Percentiles rank a stretch among this genome's conserved stretches.
phyloP scores from a whole-genome alignment of 1,284 basidiomycete genomes.

The Tilletia horrida region DNA sequence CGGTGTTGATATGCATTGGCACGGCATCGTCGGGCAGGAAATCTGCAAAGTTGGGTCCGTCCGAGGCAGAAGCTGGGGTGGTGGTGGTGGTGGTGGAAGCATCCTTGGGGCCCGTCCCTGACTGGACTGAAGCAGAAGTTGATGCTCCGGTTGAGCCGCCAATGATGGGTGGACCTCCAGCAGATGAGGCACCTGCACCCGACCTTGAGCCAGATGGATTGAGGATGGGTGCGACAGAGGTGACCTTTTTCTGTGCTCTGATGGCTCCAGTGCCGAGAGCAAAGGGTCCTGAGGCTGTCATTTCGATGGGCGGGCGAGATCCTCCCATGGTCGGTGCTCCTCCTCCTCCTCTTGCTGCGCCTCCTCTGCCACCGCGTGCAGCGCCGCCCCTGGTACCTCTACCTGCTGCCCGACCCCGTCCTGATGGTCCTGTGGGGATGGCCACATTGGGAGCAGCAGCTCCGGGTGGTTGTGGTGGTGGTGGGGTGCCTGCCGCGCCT shows the following conservation, averaged over 20 bases:
- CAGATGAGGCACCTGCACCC: slow-evolving; percentile 44
- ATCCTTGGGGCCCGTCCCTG: too few species aligned
- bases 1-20: neutral
- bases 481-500: neutral
- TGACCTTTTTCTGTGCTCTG: neutral
- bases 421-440: neutral
- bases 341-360: slow-evolving; percentile 32
- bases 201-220: slow-evolving; percentile 59
- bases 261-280: slow-evolving; percentile 70
- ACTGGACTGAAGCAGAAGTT: too few species aligned
- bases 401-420: slow-evolving; percentile 18
- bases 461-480: neutral
- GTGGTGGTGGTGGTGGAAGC: too few species aligned
- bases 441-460: neutral
- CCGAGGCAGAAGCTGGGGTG: too few species aligned
- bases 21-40: too few species aligned
- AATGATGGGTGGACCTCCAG: too few species aligned
- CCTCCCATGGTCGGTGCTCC: slow-evolving; percentile 32
- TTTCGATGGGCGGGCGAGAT: slow-evolving; percentile 59
- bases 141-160: too few species aligned
- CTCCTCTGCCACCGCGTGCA: slow-evolving; percentile 35
- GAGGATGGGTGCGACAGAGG: slow-evolving; percentile 72
- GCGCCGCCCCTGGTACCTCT: slow-evolving; percentile 30
- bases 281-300: slow-evolving; percentile 85
- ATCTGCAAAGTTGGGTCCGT: neutral